Base-by-base conservation (phyloP, 257 asterid genomes). In the Jasminum sambac region DNA sequence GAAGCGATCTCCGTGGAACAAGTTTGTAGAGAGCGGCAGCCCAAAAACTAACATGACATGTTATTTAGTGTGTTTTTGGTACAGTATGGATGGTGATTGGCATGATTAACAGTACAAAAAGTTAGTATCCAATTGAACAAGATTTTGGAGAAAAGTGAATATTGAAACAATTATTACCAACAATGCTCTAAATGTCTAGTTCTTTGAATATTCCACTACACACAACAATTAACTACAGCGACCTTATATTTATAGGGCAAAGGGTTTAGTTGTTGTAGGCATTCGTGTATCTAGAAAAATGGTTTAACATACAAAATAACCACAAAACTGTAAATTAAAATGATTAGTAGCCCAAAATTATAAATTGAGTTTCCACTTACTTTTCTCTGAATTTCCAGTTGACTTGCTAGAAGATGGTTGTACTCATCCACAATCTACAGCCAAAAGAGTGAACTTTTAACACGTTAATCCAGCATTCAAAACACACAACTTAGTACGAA, bases 281-380 rank as follows among this genome's bases (percentile, higher is more conserved):
- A 16, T 48, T 5, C 23, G 6, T 48, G 23, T 5, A 48, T 23
- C n/a, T n/a, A n/a, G n/a, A n/a, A n/a, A n/a, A n/a, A n/a, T n/a
- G 25, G 12, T 16, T 17, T 50, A 50, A 17, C 25, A 50, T 16
- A 17, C 60, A 50, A 50, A 50, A 50, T 16, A 50, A 50, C 60
- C 60, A 50, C 25, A 50, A 0, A 48, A 1, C 17, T 52, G 61
- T 52, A 52, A 52, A n/a, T 48, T 52, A 37, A 72, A 34, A 21
- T 38, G 25, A 55, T 11, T 14, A 55, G 46, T 34, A 71, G 26
- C 11, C 21, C 13, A 63, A 58, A 55, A 44, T 63, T 67, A 37
- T 39, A 58, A 38, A 62, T 25, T 19, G 44, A 6, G 63, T 61
- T 16, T 72, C 52, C 26, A 72, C 90, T 82, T 79, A 94, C 98